Evolutionary conservation across 169 alveolate genomes (phyloP), one percentile per base, ranked within the genome.

Genomic region (Cryptosporidium sp.): DNA sequence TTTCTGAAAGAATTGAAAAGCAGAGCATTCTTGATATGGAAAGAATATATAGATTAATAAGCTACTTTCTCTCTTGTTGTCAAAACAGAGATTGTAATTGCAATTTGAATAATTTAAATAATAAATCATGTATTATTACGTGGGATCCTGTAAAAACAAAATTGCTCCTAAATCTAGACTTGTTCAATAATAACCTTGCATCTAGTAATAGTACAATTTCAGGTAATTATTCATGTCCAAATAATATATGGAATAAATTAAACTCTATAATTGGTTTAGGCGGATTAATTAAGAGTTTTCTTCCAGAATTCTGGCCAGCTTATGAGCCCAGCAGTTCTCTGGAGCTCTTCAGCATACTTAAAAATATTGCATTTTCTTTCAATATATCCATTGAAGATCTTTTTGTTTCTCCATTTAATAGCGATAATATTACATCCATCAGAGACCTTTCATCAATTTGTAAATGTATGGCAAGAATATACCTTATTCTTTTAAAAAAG

Each of bases 1-100:
- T 70, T 70, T 48, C 35, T 33, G 33, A 70, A 51, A 70, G 23
- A 70, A 45, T 70, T 16, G 62, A 52, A 52, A 70, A 51, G 26
- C 85, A 70, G 48, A 70, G 85, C 39, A 33, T 70, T 48, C 62
- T 70, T 51, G 62, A 70, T 70, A 37, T 70, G 85, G 85, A 70
- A 18, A 48, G 44, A 70, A 26, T 70, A 35, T 33, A 70, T 23
- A 44, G 39, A n/a, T 51, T 70, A 14, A 70, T 70, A 39, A 21
- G 85, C 42, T 45, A 70, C 44, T 70, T 70, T 45, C 85, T 70
- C 58, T 70, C 85, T 37, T 70, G 85, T 51, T 70, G 85, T 23
- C 85, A 48, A 21, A 48, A 52, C 58, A 39, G 45, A 35, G 62
- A 70, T n/a, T 70, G 85, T 70, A 48, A 23, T 10, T 70, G 85